Evolutionary conservation across 225 moss, liverwort and hornwort genomes (phyloP).

Genomic region (Sphagnum tenellum): DNA sequence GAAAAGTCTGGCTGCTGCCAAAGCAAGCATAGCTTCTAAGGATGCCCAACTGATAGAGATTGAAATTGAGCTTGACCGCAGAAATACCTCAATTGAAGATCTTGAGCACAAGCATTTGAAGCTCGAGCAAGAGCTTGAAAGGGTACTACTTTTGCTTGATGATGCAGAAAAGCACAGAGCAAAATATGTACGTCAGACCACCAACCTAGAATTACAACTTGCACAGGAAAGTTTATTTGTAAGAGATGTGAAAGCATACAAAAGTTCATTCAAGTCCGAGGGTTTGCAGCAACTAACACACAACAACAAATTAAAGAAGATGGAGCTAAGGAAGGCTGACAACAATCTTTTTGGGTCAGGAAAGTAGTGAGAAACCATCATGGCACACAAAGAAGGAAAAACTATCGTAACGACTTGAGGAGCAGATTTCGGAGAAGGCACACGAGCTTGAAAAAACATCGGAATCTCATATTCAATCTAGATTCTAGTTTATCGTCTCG

Average conservation of each 20-base stretch:
- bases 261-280: not conserved
- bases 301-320: conserved; percentile 21
- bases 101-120: conserved; percentile 29
- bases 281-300: conserved; percentile 10
- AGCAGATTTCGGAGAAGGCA: conserved; percentile 16
- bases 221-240: conserved; percentile 15
- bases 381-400: no score
- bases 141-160: conserved; percentile 25
- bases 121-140: conserved; percentile 37
- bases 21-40: conserved; percentile 16
- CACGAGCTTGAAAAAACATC: conserved; percentile 29
- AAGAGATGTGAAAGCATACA: conserved; percentile 4
- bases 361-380: no score
- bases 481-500: conserved; percentile 39
- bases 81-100: conserved; percentile 38
- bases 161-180: conserved; percentile 31
- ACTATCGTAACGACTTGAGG: no score
- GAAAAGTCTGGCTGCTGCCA: conserved; percentile 15
- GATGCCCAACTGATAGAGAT: conserved; percentile 31
- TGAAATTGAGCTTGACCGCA: conserved; percentile 19
- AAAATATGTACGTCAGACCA: conserved; percentile 22
- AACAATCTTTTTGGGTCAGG: not conserved
- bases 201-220: conserved; percentile 23
- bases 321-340: conserved; percentile 18
- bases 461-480: conserved; percentile 23